Base-by-base conservation (phyloP, 2,329 filamentous ascomycete species). In the Hawksworthiomyces lignivorus region DNA sequence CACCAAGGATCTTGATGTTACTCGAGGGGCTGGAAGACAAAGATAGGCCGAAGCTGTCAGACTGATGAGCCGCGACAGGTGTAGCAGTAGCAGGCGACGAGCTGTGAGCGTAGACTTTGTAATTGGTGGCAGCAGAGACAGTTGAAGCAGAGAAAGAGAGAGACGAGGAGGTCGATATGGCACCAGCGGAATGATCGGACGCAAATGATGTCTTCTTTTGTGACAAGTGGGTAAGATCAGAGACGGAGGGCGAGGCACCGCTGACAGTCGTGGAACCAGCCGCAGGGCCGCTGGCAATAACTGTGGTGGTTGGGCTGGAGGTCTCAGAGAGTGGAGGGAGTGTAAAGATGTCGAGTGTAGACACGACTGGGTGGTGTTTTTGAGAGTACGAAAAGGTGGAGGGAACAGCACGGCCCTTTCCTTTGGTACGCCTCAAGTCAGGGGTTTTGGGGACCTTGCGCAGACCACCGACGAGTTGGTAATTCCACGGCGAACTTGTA, bases 401-500 rank as follows among this genome's bases (percentile, higher is more conserved):
- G 34, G 39, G 15, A 7, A 33, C 21, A 20, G 34, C 40, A 28
- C 28, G 40, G 17, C 20, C 29, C 36, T 46, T 44, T 31, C 64
- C 61, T 49, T 63, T 68, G 45, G n/a, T n/a, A n/a, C 58, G 62
- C 55, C 70, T 69, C 43, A 58, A 48, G 50, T 72, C 66, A 17
- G 63, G 62, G 33, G 63, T 67, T 22, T 58, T 61, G 33, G 63
- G 60, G 15, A 77, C 71, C 54, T 73, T 73, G 42, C 73, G 73
- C 44, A 77, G 54, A 40, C 73, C 73, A 50, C 74, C 72, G 35
- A 70, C 62, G 56, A 77, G 64, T 49, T 68, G 69, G 52, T 73
- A 71, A 54, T 70, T 74, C 67, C 69, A 74, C 41, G 72, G 65
- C 14, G 70, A 62, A 15, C 18, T 15, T 15, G 71, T 65, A 15